A percentile compares a stretch with the other conserved stretches of the same genome.
Conservation (phyloP, 164 flowering plant species). For the Magnolia changhungtana region DNA sequence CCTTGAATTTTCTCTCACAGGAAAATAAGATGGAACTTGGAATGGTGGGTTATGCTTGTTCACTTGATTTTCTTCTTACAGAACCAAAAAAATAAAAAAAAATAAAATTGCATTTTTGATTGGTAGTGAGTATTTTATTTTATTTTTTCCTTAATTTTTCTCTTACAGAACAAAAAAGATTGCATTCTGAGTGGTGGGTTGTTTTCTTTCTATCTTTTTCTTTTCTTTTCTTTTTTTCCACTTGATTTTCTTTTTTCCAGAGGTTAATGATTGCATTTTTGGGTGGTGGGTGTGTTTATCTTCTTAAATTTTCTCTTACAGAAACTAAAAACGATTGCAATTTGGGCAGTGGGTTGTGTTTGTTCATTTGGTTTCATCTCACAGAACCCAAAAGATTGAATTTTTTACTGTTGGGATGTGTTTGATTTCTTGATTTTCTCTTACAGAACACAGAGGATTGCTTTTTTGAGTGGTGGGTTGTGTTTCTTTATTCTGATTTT, state of each 20-base stretch:
- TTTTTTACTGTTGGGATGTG: too few relatives aligned
- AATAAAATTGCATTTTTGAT: not conserved
- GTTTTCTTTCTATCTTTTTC: not conserved
- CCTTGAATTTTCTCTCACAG: not conserved
- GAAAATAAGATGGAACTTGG: too few relatives aligned
- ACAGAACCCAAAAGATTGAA: too few relatives aligned
- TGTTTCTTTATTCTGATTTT: not conserved
- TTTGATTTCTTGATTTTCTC: too few relatives aligned
- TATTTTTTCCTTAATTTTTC: not conserved
- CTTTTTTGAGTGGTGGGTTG: not conserved
- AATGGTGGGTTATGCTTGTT: not conserved
- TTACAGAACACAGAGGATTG: too few relatives aligned
- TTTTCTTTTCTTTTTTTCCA: not conserved
- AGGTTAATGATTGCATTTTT: not conserved
- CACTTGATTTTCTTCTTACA: not conserved
- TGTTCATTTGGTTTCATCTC: too few relatives aligned
- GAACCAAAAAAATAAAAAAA: not conserved
- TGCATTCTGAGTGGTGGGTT: not conserved
- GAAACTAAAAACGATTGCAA: not conserved
- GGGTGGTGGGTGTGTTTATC: not conserved
- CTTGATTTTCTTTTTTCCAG: not conserved
- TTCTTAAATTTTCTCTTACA: too few relatives aligned
- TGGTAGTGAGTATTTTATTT: not conserved
- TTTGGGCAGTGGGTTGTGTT: too few relatives aligned
- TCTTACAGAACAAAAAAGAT: not conserved